Evolutionary conservation across 768 basidiomycete species (phyloP), one percentile per base, ranked within the genome.

Genomic region (Naganishia vaughanmartiniae): DNA sequence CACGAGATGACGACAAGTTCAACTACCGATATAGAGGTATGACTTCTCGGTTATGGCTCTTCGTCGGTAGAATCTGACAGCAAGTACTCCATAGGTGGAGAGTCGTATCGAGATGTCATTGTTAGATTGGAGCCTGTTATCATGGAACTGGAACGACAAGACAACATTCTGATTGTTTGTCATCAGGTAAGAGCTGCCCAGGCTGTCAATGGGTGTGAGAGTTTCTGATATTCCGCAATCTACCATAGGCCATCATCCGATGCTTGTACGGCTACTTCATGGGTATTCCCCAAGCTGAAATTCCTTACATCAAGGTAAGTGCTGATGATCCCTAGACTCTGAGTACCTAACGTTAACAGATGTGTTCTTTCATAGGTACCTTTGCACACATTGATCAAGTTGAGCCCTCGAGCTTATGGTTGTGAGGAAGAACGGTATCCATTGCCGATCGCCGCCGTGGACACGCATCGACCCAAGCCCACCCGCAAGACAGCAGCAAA

Each of bases 1-100:
- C 94, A 78, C 88, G 96, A 30, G 96, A 99, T 76, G 93, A 97
- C 70, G 96, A 99, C 84, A 99, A 99, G 82, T 99, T 96, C 82
- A 98, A 98, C 82, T 99, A 99, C 81, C 88, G 96, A 33, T 98
- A 97, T 81, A 86, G 96, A 75, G 93, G 68, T 67, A 14, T n/a
- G 51, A 54, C n/a, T 45, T 48, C n/a, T 11, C 17, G 42, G 10
- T 31, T 36, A n/a, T 31, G 39, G 11, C 30, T 36, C n/a, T n/a
- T 4, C 33, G 34, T 30, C 48, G 19, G 9, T 2, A 53, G 19
- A 7, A 24, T 4, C 48, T 51, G n/a, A 51, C 19, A 21, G 1
- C 2, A 54, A 2, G 15, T 55, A n/a, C n/a, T 45, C n/a, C 2
- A 63, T 33, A 70, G 85, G 88, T 24, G 96, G 96, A 67, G 96